These are phyloP conservation scores for Mycena amicta DNA, from an alignment of 768 basidiomycete species.

Conservation along the genomic window DNA sequence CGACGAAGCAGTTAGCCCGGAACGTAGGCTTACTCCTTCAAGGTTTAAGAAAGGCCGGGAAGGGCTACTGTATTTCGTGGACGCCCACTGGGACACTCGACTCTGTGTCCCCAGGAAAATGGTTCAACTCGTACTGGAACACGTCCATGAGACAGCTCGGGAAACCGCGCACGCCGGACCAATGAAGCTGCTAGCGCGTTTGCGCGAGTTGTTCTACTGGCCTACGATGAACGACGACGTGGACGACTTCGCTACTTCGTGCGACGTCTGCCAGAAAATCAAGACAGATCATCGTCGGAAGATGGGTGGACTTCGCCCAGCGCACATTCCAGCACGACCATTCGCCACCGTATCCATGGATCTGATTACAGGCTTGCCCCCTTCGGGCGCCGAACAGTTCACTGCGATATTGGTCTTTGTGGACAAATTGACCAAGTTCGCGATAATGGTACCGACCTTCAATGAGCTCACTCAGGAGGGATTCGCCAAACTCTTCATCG, in stretches of 20 bases:
- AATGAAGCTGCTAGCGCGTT: neutral
- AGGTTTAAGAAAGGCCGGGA: slow-evolving; percentile 7
- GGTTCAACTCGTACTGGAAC: slow-evolving; percentile 8
- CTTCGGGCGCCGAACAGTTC: slow-evolving; percentile 24
- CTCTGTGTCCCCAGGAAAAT: slow-evolving; percentile 18
- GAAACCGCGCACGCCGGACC: slow-evolving; percentile 6
- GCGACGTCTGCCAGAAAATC: slow-evolving; percentile 11
- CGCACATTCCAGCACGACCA: slow-evolving; percentile 1
- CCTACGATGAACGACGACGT: neutral
- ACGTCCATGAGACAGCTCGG: slow-evolving; percentile 1
- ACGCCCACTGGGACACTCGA: slow-evolving; percentile 5
- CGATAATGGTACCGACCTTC: slow-evolving; percentile 33
- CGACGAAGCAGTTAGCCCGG: neutral
- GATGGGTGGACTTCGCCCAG: slow-evolving; percentile 6
- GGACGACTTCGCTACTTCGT: neutral
- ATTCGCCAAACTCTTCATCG: slow-evolving; percentile 9
- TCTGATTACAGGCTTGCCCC: slow-evolving; percentile 4
- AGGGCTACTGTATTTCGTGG: slow-evolving; percentile 14
- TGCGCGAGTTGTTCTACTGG: slow-evolving; percentile 7
- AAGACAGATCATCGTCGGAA: neutral
- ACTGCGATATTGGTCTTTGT: slow-evolving; percentile 28
- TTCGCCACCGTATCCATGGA: slow-evolving; percentile 11
- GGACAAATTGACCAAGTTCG: slow-evolving; percentile 36
- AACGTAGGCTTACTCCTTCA: neutral
- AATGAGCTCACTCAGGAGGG: slow-evolving; percentile 6